A percentile compares a stretch with the other conserved stretches of the same genome.
Evolutionary conservation across 2,329 filamentous ascomycete genomes (phyloP).

Genomic region (Fusarium poae): DNA sequence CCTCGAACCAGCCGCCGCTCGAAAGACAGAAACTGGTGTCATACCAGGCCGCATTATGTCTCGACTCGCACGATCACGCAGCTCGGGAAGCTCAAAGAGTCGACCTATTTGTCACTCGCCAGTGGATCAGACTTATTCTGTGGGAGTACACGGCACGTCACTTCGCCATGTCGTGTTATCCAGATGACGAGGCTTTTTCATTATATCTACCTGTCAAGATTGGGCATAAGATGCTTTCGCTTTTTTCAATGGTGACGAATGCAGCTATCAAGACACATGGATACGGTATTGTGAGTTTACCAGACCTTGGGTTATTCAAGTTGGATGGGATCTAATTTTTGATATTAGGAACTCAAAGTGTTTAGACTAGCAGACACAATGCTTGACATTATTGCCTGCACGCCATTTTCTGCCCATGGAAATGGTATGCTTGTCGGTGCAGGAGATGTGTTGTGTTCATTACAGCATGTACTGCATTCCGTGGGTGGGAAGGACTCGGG

Average conservation of each 20-base stretch:
- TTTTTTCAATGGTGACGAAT: conserved; percentile 42
- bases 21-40: conserved; percentile 41
- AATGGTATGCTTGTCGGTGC: conserved; percentile 44
- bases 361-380: conserved; percentile 45
- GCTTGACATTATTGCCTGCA: conserved; percentile 44
- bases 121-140: conserved; percentile 48
- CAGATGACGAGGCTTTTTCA: conserved; percentile 46
- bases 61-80: conserved; percentile 32
- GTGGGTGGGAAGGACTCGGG: conserved; percentile 42
- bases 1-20: conserved; percentile 30
- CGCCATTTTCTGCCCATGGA: conserved; percentile 31
- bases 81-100: conserved; percentile 46
- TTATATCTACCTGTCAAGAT: conserved; percentile 46
- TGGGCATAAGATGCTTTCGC: conserved; percentile 46
- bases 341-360: conserved; percentile 46
- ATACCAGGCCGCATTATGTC: conserved; percentile 39
- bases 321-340: not conserved
- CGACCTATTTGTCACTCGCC: conserved; percentile 48
- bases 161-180: conserved; percentile 46
- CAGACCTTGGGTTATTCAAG: not conserved
- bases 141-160: conserved; percentile 50
- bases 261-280: conserved; percentile 45
- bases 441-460: conserved; percentile 41
- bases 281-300: conserved; percentile 46
- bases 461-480: conserved; percentile 41